phyloP scores from a whole-genome alignment of 768 basidiomycete genomes.

The Suillus luteus region DNA sequence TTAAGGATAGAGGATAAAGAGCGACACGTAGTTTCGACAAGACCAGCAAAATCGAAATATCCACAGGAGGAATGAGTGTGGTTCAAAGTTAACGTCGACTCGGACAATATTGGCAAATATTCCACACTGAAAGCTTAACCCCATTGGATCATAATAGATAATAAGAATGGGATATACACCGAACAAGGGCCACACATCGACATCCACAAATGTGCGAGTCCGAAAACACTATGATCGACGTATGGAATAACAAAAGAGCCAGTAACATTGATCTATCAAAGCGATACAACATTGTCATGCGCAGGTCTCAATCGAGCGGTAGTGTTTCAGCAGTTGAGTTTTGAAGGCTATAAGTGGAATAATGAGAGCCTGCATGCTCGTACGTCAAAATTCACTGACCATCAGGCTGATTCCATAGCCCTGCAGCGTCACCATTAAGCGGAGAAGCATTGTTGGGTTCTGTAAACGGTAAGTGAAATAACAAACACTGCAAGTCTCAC shows the following conservation, averaged over 20 bases:
- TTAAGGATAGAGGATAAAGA: not conserved
- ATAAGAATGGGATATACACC: conserved; percentile 17
- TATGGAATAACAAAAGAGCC: conserved; percentile 5
- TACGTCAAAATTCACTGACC: conserved; percentile 40
- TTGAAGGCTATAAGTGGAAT: conserved; percentile 58
- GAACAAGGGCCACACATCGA: conserved; percentile 10
- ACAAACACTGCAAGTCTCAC: not conserved
- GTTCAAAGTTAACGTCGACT: not conserved
- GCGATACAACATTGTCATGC: conserved; percentile 27
- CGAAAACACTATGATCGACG: conserved; percentile 11
- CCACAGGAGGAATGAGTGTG: not conserved
- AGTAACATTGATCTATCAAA: conserved; percentile 10
- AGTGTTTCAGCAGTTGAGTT: conserved; percentile 68
- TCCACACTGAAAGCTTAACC: not conserved
- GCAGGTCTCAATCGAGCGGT: conserved; percentile 52
- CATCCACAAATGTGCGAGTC: conserved; percentile 19
- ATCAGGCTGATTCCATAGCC: conserved; percentile 73
- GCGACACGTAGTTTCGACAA: not conserved
- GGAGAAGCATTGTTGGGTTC: conserved; percentile 95
- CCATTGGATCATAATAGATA: conserved; percentile 7
- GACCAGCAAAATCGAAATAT: conserved; percentile 3
- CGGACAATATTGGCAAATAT: not conserved
- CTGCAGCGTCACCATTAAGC: conserved; percentile 83
- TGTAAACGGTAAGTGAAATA: conserved; percentile 29
- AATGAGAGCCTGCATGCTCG: not conserved